Evolutionary conservation across 495 filamentous ascomycete genomes (phyloP), one percentile per base, ranked within the genome.

Genomic region (Tuber magnatum): DNA sequence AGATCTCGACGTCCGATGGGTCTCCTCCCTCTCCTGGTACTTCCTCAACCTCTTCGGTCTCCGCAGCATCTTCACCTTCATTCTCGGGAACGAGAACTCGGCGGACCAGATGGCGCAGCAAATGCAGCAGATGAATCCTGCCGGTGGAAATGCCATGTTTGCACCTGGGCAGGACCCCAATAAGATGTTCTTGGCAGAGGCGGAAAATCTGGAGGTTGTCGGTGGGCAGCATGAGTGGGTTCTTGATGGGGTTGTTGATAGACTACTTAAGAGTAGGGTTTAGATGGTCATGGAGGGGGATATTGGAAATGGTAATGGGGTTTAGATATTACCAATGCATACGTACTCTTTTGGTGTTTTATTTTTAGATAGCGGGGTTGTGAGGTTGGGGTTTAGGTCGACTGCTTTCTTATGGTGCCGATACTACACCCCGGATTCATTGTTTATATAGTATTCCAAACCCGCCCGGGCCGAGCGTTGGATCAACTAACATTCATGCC

Each of bases 1-100:
- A 79, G 95, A 99, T 83, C 89, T 99, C 85, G 96, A 98, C 84
- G 95, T 97, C 14, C 86, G 93, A 84, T 99, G 95, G 95, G 97
- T 99, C 83, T 98, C 95, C 2, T 95, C 92, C 81, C 89, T 99
- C 80, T 97, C 94, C 69, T 98, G 94, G 94, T 99, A 99, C 85
- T 98, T 99, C 83, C 85, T 99, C 71, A 97, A 95, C 80, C 89
- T 98, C 77, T 97, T 99, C 83, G 95, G 95, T 51, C 87, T 99
- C 72, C 94, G 97, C 83, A 92, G 94, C 70, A 94, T 98, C n/a
- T 99, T 97, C 85, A 97, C 93, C 78, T 98, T 97, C 83, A 90
- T 99, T 69, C 88, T 99, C 35, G 95, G 95, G 20, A 94, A 91
- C 83, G 94, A 98, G 78, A 99, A 99, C 82, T 94, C 95, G 79